Evolutionary conservation across 306 rosid species (phyloP).

Genomic region (apple (Malus domestica)): ASM211411v1 NC_041790.1:13497501-13498000

Average conservation of each 20-base stretch:
- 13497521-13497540: conserved; percentile 30
- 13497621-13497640: conserved; percentile 10
- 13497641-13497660: not conserved
- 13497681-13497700: not conserved
- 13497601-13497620: conserved; percentile 13
- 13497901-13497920: not conserved
- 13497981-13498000: conserved; percentile 28
- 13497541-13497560: conserved; percentile 32
- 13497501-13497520: conserved; percentile 32
- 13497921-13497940: conserved; percentile 11
- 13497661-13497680: not conserved
- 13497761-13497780: conserved; percentile 31
- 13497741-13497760: conserved; percentile 23
- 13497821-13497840: conserved; percentile 32
- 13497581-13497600: not conserved
- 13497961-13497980: conserved; percentile 57
- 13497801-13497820: conserved; percentile 26
- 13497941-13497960: conserved; percentile 25
- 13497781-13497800: conserved; percentile 13
- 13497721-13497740: conserved; percentile 3
- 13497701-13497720: conserved; percentile 5
- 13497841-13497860: conserved; percentile 19
- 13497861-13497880: conserved; percentile 5
- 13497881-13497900: conserved; percentile 6
- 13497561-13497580: not conserved